Base-by-base conservation (phyloP, 192 early-diverging fungal species). In the Physocladia obscura region DNA sequence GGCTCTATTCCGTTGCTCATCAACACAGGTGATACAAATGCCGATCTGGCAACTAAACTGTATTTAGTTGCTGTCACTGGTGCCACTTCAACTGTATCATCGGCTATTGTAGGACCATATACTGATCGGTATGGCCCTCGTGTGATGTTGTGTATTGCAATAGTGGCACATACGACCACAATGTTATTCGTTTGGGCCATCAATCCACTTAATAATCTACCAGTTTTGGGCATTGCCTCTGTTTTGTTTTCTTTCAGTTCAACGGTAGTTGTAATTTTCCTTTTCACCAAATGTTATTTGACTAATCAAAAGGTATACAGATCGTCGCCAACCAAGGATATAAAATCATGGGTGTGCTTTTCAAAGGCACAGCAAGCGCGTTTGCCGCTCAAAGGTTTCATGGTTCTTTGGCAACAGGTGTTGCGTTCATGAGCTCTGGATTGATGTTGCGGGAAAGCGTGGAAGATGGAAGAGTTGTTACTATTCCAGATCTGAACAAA, bases 351-450 rank as follows among this genome's bases (percentile, higher is more conserved):
- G 65, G 65, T 6, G 65, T 68, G 21, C 51, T 68, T 47, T 68
- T 56, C 51, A 2, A 49, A 2, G 65, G 65, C 2, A 57, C 38
- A 6, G 65, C 65, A 24, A 68, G 51, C 37, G 70, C 70, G 21
- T 72, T 72, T 63, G 70, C 70, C 22, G 70, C 70, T 29, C 60
- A 72, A 21, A 44, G 70, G 51, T 72, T 72, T 31, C 57, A 72
- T 39, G 49, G 60, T 15, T 62, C 59, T 4, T 31, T 72, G 48
- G 60, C 11, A 26, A 72, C 70, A 15, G 70, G 49, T 19, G 30
- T 72, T 21, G 70, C 58, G 32, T 72, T 72, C 37, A 40, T 72
- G 50, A 54, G 36, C 17, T 56, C 52, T 4, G 54, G 54, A 44
- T 29, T 57, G 21, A 54, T 68, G 52, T 38, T 68, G 4, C 40